phyloP scores from a whole-genome alignment of 2,329 filamentous ascomycete species.

The Zymoseptoria brevis region DNA sequence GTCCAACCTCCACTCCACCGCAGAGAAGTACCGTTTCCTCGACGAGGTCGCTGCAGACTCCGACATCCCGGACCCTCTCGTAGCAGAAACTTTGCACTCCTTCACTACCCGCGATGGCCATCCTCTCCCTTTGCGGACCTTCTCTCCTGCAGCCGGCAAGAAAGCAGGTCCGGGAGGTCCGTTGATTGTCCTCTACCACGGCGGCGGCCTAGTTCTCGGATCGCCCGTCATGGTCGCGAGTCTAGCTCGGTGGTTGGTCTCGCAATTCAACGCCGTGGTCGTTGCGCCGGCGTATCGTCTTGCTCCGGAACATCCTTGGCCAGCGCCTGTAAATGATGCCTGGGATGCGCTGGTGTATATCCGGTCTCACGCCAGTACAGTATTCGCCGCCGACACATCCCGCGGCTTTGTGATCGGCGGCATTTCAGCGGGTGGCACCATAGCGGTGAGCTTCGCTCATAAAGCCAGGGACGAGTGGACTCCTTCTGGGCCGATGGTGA shows the following conservation, averaged over 20 bases:
- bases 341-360: slow-evolving; percentile 41
- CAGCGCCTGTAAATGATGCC: slow-evolving; percentile 34
- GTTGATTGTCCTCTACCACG: slow-evolving; percentile 20
- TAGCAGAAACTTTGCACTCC: slow-evolving; percentile 3
- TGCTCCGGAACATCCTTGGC: slow-evolving; percentile 40
- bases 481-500: neutral
- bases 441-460: slow-evolving; percentile 33
- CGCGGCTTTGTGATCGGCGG: slow-evolving; percentile 42
- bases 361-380: slow-evolving; percentile 29
- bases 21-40: slow-evolving; percentile 8
- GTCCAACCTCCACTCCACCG: slow-evolving; percentile 3
- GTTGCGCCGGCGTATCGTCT: slow-evolving; percentile 31
- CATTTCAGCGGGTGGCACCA: slow-evolving; percentile 37
- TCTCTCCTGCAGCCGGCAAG: neutral
- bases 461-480: slow-evolving; percentile 29
- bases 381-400: slow-evolving; percentile 28
- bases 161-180: slow-evolving; percentile 6
- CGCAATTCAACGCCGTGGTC: slow-evolving; percentile 6
- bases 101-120: slow-evolving; percentile 9
- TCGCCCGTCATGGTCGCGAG: slow-evolving; percentile 11
- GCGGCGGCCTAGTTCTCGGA: slow-evolving; percentile 15
- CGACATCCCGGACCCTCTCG: slow-evolving; percentile 11
- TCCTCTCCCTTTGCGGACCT: slow-evolving; percentile 8
- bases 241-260: slow-evolving; percentile 8
- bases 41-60: slow-evolving; percentile 12